Evolutionary conservation across 257 asterid species (phyloP), one percentile per base, ranked within the genome.

Genomic region (Jasminum sambac): DNA sequence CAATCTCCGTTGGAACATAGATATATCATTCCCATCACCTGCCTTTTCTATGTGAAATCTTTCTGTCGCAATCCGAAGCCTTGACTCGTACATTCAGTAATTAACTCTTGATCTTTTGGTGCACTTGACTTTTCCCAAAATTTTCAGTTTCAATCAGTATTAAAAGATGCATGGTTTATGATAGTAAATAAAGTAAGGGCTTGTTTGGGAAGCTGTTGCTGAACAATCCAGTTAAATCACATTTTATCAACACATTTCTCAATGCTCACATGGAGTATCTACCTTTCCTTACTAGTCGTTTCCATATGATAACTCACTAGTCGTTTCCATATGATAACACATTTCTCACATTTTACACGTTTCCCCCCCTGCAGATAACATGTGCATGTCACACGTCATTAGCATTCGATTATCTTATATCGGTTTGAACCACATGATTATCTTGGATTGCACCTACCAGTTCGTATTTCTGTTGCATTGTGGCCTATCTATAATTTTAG

Each of bases 401-500:
- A 30, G 8, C 36, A 25, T 25, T 11, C 2, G 11, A 55, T 55
- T 55, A 23, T 55, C 21, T 13, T 25, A 23, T 6, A 10, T 23
- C n/a, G 11, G 36, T 55, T 55, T 55, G n/a, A 55, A 55, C 36
- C 36, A 19, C 21, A 10, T 55, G 6, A 23, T 55, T 25, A 10
- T 19, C 36, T 30, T 55, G 62, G 30, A 55, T 55, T 55, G 21
- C 4, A 55, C 16, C 62, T 55, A 11, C 62, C 9, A 52, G 61
- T 43, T 30, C 52, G 42, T 43, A 60, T 50, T 50, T 50, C 11
- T 66, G 37, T 71, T 11, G 36, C 14, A 34, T 76, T 25, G 17
- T 71, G 69, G 70, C 67, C 26, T 59, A 46, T 38, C 55, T 21
- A 8, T n/a, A 37, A 69, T 50, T 25, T 42, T 37, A 25, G 16